Evolutionary conservation across 495 filamentous ascomycete genomes (phyloP), one percentile per base, ranked within the genome.

Genomic region (Cudoniella acicularis): DNA sequence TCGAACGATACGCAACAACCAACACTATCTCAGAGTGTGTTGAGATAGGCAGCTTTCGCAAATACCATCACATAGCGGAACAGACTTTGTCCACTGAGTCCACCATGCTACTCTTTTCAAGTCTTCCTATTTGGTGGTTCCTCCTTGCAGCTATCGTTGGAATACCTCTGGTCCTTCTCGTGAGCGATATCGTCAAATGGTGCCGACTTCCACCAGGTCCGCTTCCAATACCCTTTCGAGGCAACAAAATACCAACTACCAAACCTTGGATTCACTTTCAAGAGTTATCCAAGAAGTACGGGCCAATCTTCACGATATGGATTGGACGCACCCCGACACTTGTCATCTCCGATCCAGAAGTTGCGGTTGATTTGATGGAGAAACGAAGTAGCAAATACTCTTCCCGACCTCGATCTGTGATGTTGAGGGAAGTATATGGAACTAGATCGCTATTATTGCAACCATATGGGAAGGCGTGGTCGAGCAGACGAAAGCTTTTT

Each of bases 211-310:
- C 83, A 13, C 82, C 83, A 0, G 83, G 83, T 36, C 83, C 83
- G 3, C 71, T 67, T 42, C 77, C 80, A 40, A 66, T 81, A 2
- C 80, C 78, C 0, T 71, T 86, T 53, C 66, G 85, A 17, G 83
- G 83, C 41, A 85, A 85, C 73, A 75, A 80, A 64, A 64, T 82
- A 20, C 76, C 80, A 36, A 73, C 72, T 30, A 68, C 66, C 27
- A 77, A 81, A 52, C 80, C 80, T 20, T 89, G 85, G 85, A 65
- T 81, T 17, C 79, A 81, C 66, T 85, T 87, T 68, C 67, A 79
- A 56, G 69, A 82, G 62, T 79, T 81, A 68, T 74, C 76, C 36
- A 69, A 77, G 52, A 64, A 67, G 45, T 81, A 83, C 61, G 82
- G 82, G 21, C 79, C 80, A 25, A 82, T 85, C 2, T 81, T 83